Evolutionary conservation across 305 asterid species (phyloP).

Genomic region (Solanum hybrid): DNA sequence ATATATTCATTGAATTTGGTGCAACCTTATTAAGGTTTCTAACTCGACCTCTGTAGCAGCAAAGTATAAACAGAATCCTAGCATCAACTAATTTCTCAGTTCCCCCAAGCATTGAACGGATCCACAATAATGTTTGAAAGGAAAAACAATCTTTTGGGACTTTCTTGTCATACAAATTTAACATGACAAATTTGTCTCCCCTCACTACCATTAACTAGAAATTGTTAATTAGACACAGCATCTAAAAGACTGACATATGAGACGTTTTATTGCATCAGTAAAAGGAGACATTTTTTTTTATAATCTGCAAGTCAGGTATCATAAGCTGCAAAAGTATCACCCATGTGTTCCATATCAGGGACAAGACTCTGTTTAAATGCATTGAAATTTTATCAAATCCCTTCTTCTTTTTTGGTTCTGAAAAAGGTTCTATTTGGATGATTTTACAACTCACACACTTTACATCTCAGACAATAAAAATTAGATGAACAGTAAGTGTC

Average conservation of each 20-base stretch:
- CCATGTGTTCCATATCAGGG: background rate
- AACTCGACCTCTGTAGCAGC: background rate
- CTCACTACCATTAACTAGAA: background rate
- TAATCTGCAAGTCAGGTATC: background rate
- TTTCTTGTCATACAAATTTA: background rate
- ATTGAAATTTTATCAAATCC: background rate
- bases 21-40: background rate
- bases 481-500: background rate
- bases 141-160: background rate
- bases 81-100: background rate
- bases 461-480: background rate
- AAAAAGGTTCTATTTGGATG: background rate
- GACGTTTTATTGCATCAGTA: background rate
- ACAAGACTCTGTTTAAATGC: background rate
- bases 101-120: background rate
- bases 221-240: background rate
- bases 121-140: background rate
- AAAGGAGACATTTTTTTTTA: background rate
- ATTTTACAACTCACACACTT: background rate
- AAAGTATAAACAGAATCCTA: background rate
- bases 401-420: background rate
- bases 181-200: background rate
- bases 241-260: background rate
- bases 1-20: background rate
- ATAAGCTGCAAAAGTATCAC: background rate